Percentiles rank a stretch among this genome's conserved stretches.
These are phyloP conservation scores for Aspergillus asperescens DNA, from an alignment of 495 filamentous ascomycete species.

Conservation along the genomic window DNA sequence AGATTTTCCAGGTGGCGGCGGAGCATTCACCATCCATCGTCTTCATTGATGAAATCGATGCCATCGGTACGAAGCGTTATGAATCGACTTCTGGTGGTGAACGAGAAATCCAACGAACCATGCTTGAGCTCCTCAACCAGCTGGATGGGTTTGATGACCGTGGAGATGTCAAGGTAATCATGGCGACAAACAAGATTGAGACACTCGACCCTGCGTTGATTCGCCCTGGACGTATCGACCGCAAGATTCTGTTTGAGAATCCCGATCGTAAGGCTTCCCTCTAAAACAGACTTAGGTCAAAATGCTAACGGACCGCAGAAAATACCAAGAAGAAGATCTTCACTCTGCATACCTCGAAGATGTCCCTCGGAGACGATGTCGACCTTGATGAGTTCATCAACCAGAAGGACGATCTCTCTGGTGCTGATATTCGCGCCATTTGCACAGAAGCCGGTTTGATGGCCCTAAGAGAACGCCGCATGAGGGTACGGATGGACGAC, in stretches of 20 bases:
- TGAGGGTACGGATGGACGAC: conserved; percentile 99
- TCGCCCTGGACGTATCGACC: conserved; percentile 94
- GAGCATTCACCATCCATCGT: conserved; percentile 97
- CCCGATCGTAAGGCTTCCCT: conserved; percentile 69
- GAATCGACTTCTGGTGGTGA: conserved; percentile 96
- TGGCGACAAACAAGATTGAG: conserved; percentile 99
- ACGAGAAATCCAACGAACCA: conserved; percentile 95
- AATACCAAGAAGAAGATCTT: conserved; percentile 99
- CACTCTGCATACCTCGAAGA: conserved; percentile 97
- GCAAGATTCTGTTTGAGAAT: conserved; percentile 99
- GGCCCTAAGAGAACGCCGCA: conserved; percentile 89
- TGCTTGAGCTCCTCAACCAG: conserved; percentile 98
- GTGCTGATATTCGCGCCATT: conserved; percentile 98
- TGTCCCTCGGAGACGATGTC: conserved; percentile 91
- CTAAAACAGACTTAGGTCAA: background rate
- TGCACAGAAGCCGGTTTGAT: conserved; percentile 95
- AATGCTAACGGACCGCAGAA: conserved; percentile 50
- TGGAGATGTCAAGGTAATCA: conserved; percentile 98
- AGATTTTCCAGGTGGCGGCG: conserved; percentile 96
- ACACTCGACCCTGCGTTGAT: conserved; percentile 95
- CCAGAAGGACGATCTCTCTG: conserved; percentile 96
- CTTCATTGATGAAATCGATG: conserved; percentile 99
- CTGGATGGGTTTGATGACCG: conserved; percentile 98
- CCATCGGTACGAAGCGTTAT: conserved; percentile 98
- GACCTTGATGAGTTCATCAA: conserved; percentile 98